phyloP scores from a whole-genome alignment of 805 yeast species.

The Monosporozyma servazzii region DNA sequence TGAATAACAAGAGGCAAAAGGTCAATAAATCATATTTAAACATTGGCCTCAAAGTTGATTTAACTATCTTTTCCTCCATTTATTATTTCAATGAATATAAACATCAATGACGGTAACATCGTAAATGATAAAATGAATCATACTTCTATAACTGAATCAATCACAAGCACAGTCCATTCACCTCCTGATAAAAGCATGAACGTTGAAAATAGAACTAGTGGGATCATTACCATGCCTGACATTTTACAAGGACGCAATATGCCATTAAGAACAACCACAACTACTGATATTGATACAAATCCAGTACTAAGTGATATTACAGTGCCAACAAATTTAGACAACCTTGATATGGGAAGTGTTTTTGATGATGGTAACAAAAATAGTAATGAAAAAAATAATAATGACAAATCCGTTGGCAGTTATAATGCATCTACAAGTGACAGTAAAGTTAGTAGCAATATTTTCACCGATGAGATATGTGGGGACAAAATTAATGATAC shows the following conservation, averaged over 20 bases:
- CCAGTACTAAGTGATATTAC: conserved; percentile 24
- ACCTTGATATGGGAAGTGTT: not conserved
- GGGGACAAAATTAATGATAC: not conserved
- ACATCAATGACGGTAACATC: not conserved
- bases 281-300: conserved; percentile 25
- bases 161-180: not conserved
- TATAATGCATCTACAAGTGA: not conserved
- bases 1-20: not conserved
- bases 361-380: not conserved
- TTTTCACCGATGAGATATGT: not conserved
- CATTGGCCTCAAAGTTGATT: not conserved
- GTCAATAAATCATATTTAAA: not conserved
- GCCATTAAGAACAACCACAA: conserved; percentile 18
- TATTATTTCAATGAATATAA: not conserved
- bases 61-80: not conserved
- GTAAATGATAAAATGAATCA: not conserved
- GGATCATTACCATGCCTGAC: conserved; percentile 9
- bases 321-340: conserved; percentile 12
- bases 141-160: not conserved
- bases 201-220: not conserved
- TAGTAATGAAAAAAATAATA: not conserved
- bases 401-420: not conserved
- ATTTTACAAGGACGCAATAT: conserved; percentile 19
- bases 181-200: not conserved
- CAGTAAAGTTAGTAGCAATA: not conserved